Percentiles rank a stretch among this genome's conserved stretches.
Evolutionary conservation across 176 grass and related monocot genomes (phyloP).

Genomic region (Oryza coarctata): DNA sequence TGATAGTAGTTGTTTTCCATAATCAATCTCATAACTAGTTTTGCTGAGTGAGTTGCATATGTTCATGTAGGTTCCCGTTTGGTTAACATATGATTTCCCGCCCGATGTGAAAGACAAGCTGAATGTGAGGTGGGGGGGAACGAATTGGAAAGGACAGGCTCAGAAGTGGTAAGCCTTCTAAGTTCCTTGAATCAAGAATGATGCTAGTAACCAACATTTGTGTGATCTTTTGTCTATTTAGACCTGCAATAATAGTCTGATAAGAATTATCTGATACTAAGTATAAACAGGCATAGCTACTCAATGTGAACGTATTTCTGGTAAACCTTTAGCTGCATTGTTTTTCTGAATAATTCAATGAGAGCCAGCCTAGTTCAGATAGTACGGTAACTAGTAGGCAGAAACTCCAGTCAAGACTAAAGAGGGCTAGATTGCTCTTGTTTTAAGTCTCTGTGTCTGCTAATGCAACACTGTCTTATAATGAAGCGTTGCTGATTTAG

Average conservation of each 20-base stretch:
- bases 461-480: background rate
- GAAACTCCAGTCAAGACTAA: background rate
- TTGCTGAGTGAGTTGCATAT: background rate
- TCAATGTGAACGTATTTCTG: background rate
- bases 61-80: slow-evolving; percentile 54
- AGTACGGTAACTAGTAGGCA: background rate
- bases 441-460: background rate
- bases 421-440: background rate
- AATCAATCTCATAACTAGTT: too few relatives aligned
- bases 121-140: slow-evolving; percentile 80
- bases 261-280: background rate
- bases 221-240: background rate
- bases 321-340: background rate
- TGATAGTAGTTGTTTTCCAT: too few relatives aligned
- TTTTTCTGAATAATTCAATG: background rate
- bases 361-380: background rate
- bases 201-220: background rate
- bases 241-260: background rate
- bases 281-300: too few relatives aligned
- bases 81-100: slow-evolving; percentile 92
- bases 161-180: slow-evolving; percentile 68
- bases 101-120: slow-evolving; percentile 57
- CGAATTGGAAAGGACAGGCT: slow-evolving; percentile 83
- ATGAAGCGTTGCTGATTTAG: background rate
- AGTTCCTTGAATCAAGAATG: background rate